Evolutionary conservation across 2,329 filamentous ascomycete species (phyloP).

Genomic region (Teratosphaeria pseudoeucalypti): DNA sequence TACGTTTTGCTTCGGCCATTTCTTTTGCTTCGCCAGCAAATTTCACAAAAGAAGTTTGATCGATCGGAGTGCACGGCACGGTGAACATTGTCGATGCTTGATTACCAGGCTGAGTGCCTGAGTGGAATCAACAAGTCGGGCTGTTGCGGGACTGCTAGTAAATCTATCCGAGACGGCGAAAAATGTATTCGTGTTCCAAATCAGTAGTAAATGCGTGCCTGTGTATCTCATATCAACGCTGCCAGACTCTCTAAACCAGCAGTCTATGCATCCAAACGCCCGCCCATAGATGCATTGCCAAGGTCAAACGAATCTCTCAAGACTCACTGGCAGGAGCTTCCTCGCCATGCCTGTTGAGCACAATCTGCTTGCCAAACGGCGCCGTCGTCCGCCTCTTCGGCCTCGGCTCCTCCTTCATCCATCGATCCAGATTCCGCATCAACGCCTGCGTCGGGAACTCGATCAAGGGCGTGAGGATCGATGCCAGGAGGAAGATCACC

Average conservation of each 20-base stretch:
- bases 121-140: no score
- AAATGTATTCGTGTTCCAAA: no score
- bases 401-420: slow-evolving; percentile 9
- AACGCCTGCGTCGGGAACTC: slow-evolving; percentile 11
- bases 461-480: slow-evolving; percentile 7
- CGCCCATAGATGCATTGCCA: background rate
- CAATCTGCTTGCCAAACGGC: slow-evolving; percentile 7
- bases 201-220: background rate
- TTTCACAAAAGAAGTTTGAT: no score
- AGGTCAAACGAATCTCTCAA: background rate
- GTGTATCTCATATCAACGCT: background rate
- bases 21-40: no score
- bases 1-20: no score
- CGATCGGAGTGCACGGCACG: no score
- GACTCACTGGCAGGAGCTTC: background rate
- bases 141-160: no score
- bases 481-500: slow-evolving; percentile 11
- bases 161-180: no score
- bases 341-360: background rate
- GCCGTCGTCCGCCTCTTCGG: slow-evolving; percentile 10
- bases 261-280: background rate
- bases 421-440: slow-evolving; percentile 11
- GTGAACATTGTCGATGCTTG: no score
- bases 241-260: background rate
- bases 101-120: no score